phyloP scores from a whole-genome alignment of 345 rosid species.

The Eucalyptus rudis region DNA sequence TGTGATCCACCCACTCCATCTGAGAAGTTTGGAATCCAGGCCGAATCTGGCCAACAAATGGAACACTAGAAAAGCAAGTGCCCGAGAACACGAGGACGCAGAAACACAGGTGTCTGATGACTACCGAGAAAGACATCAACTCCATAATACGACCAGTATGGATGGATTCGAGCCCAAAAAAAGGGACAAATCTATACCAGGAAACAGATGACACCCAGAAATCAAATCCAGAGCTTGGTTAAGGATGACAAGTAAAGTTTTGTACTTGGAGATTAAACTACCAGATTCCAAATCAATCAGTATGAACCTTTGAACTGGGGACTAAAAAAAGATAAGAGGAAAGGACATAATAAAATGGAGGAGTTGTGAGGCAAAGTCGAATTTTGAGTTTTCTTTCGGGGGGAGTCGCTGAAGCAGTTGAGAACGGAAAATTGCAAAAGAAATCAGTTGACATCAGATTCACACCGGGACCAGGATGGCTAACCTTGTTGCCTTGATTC shows the following conservation, averaged over 20 bases:
- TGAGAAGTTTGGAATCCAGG: slow-evolving; percentile 39
- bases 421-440: background rate
- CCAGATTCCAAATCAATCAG: background rate
- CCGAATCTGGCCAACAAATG: slow-evolving; percentile 12
- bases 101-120: background rate
- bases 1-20: slow-evolving; percentile 16
- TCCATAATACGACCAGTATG: background rate
- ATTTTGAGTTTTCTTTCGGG: background rate
- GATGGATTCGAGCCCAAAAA: background rate
- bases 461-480: background rate
- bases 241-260: background rate
- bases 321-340: background rate
- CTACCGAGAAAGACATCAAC: slow-evolving; percentile 3
- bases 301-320: background rate
- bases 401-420: background rate
- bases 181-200: background rate
- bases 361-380: background rate
- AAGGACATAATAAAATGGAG: background rate
- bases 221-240: background rate
- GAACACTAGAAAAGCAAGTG: background rate
- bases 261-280: background rate
- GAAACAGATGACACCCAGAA: background rate
- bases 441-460: background rate
- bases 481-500: background rate
- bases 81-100: slow-evolving; percentile 1